These are phyloP conservation scores for Allomyces arbusculus DNA, from an alignment of 192 early-diverging fungal species.

Conservation along the genomic window DNA sequence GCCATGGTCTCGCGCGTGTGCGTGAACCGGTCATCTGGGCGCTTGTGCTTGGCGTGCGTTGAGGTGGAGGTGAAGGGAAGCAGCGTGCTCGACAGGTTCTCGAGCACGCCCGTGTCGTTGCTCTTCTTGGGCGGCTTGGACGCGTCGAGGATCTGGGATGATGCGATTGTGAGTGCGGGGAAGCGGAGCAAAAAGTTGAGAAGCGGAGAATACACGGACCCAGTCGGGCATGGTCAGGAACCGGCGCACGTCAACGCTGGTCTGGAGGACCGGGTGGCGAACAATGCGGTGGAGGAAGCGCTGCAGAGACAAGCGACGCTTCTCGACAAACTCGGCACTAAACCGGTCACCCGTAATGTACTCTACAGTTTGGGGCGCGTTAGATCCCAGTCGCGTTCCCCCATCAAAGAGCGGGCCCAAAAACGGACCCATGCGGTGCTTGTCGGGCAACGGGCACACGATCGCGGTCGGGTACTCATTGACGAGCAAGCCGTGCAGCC, in stretches of 20 bases:
- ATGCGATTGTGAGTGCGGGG: neutral
- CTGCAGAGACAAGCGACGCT: conserved; percentile 52
- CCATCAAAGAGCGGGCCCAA: neutral
- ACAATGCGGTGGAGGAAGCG: conserved; percentile 64
- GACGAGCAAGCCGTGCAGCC: conserved; percentile 53
- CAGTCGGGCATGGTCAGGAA: conserved; percentile 76
- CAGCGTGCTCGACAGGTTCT: neutral
- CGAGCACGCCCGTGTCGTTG: too few species aligned
- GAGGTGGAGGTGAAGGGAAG: neutral
- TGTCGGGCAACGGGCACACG: conserved; percentile 75
- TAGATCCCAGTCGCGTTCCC: neutral
- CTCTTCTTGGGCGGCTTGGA: neutral
- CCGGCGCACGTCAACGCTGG: conserved; percentile 40
- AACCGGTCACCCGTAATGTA: conserved; percentile 93
- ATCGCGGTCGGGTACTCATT: conserved; percentile 63
- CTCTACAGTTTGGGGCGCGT: conserved; percentile 22
- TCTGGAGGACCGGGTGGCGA: conserved; percentile 59
- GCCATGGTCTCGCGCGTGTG: neutral
- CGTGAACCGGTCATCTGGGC: neutral
- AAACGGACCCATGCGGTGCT: conserved; percentile 58
- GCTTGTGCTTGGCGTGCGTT: neutral
- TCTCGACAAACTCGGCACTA: conserved; percentile 72
- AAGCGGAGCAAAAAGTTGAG: neutral
- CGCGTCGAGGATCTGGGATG: neutral
- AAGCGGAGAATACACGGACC: conserved; percentile 9